A percentile compares a stretch with the other conserved stretches of the same genome.
Conservation (phyloP, 805 yeast species). For the Candida pseudofarinosa region DNA sequence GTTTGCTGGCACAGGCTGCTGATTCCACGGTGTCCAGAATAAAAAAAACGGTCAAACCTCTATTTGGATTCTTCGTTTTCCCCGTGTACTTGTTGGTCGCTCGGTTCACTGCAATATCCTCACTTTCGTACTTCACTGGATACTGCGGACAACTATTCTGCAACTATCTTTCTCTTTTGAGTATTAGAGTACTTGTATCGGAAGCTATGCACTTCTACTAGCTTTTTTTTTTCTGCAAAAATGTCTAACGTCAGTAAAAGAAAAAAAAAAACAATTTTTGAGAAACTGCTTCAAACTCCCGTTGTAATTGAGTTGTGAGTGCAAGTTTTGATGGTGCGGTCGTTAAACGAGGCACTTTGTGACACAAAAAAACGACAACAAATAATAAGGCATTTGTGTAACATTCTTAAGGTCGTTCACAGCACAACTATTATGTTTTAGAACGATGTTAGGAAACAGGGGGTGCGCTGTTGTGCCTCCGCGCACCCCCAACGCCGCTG, state of each 20-base stretch:
- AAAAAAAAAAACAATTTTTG: background rate
- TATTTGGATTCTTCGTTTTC: background rate
- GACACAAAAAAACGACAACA: background rate
- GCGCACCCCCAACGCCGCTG: too few species aligned
- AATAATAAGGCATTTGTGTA: background rate
- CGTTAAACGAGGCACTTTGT: background rate
- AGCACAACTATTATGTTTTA: too few species aligned
- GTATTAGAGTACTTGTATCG: background rate
- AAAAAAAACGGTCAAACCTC: too few species aligned
- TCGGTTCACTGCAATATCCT: background rate
- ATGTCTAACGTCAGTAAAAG: background rate
- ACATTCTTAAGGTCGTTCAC: background rate
- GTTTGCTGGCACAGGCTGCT: background rate
- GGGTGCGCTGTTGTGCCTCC: too few species aligned
- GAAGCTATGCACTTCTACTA: background rate
- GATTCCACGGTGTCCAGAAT: background rate
- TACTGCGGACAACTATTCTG: background rate
- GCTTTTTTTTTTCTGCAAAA: background rate
- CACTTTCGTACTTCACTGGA: background rate
- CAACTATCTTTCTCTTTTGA: background rate
- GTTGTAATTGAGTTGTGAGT: background rate
- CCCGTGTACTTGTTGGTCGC: background rate
- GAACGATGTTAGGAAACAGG: background rate
- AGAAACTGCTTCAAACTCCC: background rate
- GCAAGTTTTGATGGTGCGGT: background rate